Base-by-base conservation (phyloP, 148 eudicot species). In the Camellia granthamiana region DNA sequence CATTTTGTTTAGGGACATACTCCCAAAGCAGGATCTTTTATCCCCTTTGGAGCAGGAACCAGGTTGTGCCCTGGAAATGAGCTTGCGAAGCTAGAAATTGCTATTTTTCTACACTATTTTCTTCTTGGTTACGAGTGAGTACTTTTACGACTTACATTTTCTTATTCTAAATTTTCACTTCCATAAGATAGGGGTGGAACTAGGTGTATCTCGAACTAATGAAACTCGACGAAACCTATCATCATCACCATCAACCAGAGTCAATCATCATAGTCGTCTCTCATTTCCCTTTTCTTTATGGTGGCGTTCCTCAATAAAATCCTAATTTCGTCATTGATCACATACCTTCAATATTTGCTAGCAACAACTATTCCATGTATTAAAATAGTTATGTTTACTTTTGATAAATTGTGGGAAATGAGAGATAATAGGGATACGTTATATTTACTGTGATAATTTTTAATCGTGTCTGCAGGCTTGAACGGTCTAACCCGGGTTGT, bases 51-150 rank as follows among this genome's bases (percentile, higher is more conserved):
- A 18, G 90, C 87, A 23, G 99, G 99, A 78, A 87, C 88, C 81
- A 86, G 93, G 63, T 23, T 89, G 75, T 96, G 99, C 72, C 99
- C 99, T 1, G 99, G 99, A 81, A 93, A 95, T 69, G 99, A 95
- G 63, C 97, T 95, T 5, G 99, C 99, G 0, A 93, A 93, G 90
- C 90, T 96, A 14, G 99, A 96, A 80, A 91, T 92, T 69, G 66
- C 94, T 2, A 92, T 96, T 61, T 96, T 96, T 49, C 94, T 96
- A 69, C 99, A 96, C 80, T 74, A 96, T 85, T 96, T 91, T 83
- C 95, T 96, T 74, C 88, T 96, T 16, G 84, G 79, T 62, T 96
- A 96, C 72, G 78, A 86, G 99, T 92, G 78, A 88, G 88, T 30
- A 30, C 38, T 30, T 23, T 6, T 7, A 49, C 7, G 52, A 0